Percentiles rank a stretch among this genome's conserved stretches.
Evolutionary conservation across 2,329 filamentous ascomycete species (phyloP).

Genomic region (Trichoderma atroviride): DNA sequence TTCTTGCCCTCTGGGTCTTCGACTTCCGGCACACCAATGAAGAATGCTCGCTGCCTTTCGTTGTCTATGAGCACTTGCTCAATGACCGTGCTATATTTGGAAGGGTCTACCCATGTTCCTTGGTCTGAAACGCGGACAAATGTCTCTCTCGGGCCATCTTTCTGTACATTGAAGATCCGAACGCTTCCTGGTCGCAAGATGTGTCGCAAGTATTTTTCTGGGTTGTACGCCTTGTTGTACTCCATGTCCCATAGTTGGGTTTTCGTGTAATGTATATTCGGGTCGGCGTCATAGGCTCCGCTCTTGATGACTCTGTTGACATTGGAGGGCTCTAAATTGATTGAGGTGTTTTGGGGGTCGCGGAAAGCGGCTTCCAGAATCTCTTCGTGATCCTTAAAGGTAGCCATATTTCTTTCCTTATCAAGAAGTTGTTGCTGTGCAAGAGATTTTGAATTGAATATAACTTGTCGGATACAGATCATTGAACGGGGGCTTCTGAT

Average conservation of each 20-base stretch:
- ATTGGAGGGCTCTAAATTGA: slow-evolving; percentile 23
- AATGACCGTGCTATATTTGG: slow-evolving; percentile 26
- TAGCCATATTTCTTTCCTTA: neutral
- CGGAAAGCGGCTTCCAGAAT: slow-evolving; percentile 26
- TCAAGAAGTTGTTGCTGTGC: neutral
- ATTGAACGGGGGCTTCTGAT: neutral
- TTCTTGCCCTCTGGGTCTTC: slow-evolving; percentile 25
- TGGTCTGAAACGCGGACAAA: slow-evolving; percentile 60
- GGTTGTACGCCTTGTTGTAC: slow-evolving; percentile 28
- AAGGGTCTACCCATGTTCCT: slow-evolving; percentile 54
- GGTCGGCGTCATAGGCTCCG: slow-evolving; percentile 27
- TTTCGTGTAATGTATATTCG: slow-evolving; percentile 29
- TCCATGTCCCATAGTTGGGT: slow-evolving; percentile 31
- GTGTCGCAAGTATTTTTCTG: slow-evolving; percentile 27
- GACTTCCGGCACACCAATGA: slow-evolving; percentile 28
- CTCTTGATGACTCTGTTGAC: slow-evolving; percentile 28
- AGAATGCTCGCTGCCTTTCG: slow-evolving; percentile 24
- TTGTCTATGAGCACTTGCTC: slow-evolving; percentile 29
- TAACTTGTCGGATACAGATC: neutral
- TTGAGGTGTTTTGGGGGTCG: slow-evolving; percentile 27
- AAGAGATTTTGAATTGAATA: neutral
- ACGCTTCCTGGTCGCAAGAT: slow-evolving; percentile 28
- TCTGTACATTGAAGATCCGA: slow-evolving; percentile 26
- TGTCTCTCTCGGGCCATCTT: slow-evolving; percentile 26
- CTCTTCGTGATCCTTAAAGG: slow-evolving; percentile 22